These are phyloP conservation scores for Colletotrichum tropicicola DNA, from an alignment of 2,329 filamentous ascomycete species.

Conservation along the genomic window DNA sequence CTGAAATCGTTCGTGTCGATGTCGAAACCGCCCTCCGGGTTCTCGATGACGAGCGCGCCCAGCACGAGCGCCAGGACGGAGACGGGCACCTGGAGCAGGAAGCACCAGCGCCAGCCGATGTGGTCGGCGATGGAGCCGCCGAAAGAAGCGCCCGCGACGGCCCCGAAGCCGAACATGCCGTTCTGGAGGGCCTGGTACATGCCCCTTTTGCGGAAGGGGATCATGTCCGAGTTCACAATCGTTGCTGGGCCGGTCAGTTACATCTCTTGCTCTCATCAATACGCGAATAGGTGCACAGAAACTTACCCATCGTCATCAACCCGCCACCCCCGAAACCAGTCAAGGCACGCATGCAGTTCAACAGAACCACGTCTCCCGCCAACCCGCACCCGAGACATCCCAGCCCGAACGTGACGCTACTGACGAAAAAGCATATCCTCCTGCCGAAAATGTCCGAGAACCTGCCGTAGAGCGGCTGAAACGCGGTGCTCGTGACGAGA, in stretches of 20 bases:
- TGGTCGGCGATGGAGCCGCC: conserved; percentile 71
- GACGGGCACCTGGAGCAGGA: conserved; percentile 69
- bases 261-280: too few relatives aligned
- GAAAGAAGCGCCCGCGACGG: conserved; percentile 69
- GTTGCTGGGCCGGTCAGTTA: conserved; percentile 35
- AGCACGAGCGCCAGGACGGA: conserved; percentile 63
- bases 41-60: conserved; percentile 61
- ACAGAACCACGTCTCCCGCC: conserved; percentile 63
- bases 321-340: conserved; percentile 77
- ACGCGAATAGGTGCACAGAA: too few relatives aligned
- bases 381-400: conserved; percentile 74
- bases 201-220: conserved; percentile 62
- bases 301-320: conserved; percentile 73
- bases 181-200: conserved; percentile 72
- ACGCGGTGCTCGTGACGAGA: conserved; percentile 75
- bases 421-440: conserved; percentile 70
- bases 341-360: conserved; percentile 72
- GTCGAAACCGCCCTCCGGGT: conserved; percentile 46
- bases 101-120: conserved; percentile 76
- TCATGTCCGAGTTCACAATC: conserved; percentile 72
- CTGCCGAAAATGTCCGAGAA: conserved; percentile 76
- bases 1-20: conserved; percentile 39
- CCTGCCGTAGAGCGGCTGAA: conserved; percentile 77
- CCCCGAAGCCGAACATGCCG: conserved; percentile 68
- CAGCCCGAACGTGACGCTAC: conserved; percentile 66